Percentiles rank a stretch among this genome's conserved stretches.
These are phyloP conservation scores for Aspergillus candidus DNA, from an alignment of 2,329 filamentous ascomycete genomes.

Conservation along the genomic window DNA sequence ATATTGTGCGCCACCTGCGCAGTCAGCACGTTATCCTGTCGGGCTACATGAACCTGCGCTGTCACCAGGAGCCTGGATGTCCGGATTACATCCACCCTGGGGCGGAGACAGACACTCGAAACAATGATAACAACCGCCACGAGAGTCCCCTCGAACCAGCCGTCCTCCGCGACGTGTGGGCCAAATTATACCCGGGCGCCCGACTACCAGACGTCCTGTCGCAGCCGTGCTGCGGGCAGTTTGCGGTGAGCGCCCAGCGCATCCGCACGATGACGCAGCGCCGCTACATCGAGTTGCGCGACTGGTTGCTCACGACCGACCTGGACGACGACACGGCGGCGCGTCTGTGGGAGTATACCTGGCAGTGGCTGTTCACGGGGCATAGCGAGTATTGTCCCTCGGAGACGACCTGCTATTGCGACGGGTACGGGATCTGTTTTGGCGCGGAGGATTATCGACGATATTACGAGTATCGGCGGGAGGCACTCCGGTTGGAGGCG, in stretches of 20 bases:
- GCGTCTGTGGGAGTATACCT: slow-evolving; percentile 50
- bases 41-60: slow-evolving; percentile 50
- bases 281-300: slow-evolving; percentile 44
- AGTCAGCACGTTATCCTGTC: slow-evolving; percentile 35
- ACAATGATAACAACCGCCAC: slow-evolving; percentile 19
- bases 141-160: slow-evolving; percentile 15
- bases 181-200: slow-evolving; percentile 22
- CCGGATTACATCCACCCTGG: slow-evolving; percentile 17
- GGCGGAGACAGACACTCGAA: background rate
- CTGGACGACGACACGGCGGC: slow-evolving; percentile 45
- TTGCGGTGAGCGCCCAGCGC: slow-evolving; percentile 47
- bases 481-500: too few species aligned
- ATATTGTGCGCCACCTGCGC: slow-evolving; percentile 40
- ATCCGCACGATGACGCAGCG: slow-evolving; percentile 42
- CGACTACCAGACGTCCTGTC: slow-evolving; percentile 37
- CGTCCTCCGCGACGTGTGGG: slow-evolving; percentile 22
- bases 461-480: too few species aligned
- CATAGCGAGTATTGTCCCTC: slow-evolving; percentile 5
- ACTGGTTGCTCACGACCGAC: slow-evolving; percentile 47
- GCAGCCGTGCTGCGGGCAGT: slow-evolving; percentile 52
- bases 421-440: slow-evolving; percentile 7
- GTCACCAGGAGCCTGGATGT: slow-evolving; percentile 46
- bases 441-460: slow-evolving; percentile 1
- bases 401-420: slow-evolving; percentile 7
- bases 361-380: slow-evolving; percentile 33